phyloP scores from a whole-genome alignment of 1,284 basidiomycete species.

The Cyathus pygmaeus region DNA sequence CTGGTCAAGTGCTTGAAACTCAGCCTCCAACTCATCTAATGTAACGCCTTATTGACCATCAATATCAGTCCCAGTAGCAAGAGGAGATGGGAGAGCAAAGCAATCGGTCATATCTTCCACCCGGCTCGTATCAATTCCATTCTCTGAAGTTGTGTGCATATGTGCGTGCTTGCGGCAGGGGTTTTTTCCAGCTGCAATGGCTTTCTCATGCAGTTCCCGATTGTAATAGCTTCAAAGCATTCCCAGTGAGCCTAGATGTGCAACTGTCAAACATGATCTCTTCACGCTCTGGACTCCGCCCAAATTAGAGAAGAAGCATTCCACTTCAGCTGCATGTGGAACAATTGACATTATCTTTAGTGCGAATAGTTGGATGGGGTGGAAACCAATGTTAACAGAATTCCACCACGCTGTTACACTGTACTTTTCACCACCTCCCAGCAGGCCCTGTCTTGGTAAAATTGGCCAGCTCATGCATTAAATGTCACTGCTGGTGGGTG shows the following conservation, averaged over 20 bases:
- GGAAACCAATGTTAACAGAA: conserved; percentile 4
- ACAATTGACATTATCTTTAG: conserved; percentile 30
- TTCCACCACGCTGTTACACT: conserved; percentile 39
- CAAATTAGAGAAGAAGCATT: conserved; percentile 36
- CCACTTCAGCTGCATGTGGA: too few species aligned
- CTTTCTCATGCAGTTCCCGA: too few species aligned
- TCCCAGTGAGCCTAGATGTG: conserved; percentile 21
- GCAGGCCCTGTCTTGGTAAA: too few species aligned
- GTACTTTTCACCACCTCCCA: too few species aligned
- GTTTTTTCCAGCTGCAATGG: too few species aligned
- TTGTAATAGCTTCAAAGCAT: too few species aligned
- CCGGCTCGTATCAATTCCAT: too few species aligned
- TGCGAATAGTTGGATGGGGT: conserved; percentile 24
- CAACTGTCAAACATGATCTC: conserved; percentile 15
- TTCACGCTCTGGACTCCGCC: conserved; percentile 27
- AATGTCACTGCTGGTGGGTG: too few species aligned
- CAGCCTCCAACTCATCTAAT: conserved; percentile 1
- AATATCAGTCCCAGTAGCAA: not conserved
- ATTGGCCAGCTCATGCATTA: too few species aligned
- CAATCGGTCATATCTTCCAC: conserved; percentile 9
- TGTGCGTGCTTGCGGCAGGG: too few species aligned
- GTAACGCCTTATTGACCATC: not conserved
- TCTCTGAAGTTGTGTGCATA: too few species aligned
- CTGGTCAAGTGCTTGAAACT: not conserved
- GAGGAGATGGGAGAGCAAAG: conserved; percentile 12